Percentiles rank a stretch among this genome's conserved stretches.
These are phyloP conservation scores for Macrocystidia cucumis DNA, from an alignment of 1,284 basidiomycete species.

Conservation along the genomic window DNA sequence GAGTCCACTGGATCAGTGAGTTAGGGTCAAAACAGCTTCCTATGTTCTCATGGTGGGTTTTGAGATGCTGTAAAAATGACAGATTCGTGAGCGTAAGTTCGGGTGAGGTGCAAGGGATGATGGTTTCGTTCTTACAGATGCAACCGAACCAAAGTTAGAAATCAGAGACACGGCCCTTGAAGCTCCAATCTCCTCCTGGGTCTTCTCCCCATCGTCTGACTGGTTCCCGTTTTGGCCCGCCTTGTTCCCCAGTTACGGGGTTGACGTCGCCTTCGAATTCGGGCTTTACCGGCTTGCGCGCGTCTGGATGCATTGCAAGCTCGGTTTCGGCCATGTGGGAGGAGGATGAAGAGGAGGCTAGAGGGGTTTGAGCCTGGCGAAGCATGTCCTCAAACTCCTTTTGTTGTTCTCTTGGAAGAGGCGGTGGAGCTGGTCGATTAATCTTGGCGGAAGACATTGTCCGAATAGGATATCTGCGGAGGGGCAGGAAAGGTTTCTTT, in stretches of 20 bases:
- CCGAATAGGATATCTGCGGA: background rate
- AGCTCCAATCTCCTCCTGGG: constrained; percentile 71
- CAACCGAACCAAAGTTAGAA: constrained; percentile 39
- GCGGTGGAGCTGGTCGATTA: constrained; percentile 56
- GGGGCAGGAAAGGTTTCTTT: background rate
- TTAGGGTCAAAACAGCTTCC: no score
- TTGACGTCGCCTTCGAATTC: constrained; percentile 73
- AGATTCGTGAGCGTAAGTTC: no score
- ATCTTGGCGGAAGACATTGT: constrained; percentile 22
- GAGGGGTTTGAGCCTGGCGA: constrained; percentile 45
- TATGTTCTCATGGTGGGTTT: no score
- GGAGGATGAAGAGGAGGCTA: constrained; percentile 18
- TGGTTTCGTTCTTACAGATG: no score
- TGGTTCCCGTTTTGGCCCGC: constrained; percentile 73
- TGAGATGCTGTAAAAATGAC: no score
- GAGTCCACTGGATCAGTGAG: no score
- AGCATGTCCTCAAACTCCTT: constrained; percentile 72
- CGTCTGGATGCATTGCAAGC: constrained; percentile 58
- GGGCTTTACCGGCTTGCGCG: constrained; percentile 44
- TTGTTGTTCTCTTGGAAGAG: constrained; percentile 64
- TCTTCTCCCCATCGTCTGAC: constrained; percentile 51
- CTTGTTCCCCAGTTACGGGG: constrained; percentile 66
- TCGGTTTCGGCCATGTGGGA: constrained; percentile 25
- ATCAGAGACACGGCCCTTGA: constrained; percentile 76
- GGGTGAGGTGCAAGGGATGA: no score